Conservation (phyloP, 352 stramenopile species). For the Globisporangium nagaii region DNA sequence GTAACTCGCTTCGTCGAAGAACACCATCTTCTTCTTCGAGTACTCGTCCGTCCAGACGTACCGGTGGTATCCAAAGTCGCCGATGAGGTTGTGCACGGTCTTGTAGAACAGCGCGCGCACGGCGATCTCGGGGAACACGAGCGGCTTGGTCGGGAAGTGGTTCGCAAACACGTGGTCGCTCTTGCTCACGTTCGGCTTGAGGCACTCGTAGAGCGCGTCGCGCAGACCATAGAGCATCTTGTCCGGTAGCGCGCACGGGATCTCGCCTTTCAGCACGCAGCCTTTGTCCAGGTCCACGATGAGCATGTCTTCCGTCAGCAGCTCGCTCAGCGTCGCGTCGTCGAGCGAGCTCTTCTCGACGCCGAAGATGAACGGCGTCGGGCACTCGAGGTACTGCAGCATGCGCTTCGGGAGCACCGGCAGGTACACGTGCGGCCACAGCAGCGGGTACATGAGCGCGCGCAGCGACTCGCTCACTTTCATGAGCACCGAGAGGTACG, state of each 20-base stretch:
- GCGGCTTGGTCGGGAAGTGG: constrained; percentile 56
- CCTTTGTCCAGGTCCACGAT: constrained; percentile 74
- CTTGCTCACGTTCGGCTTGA: constrained; percentile 66
- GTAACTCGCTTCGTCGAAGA: constrained; percentile 86
- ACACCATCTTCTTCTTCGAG: constrained; percentile 67
- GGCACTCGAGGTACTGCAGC: constrained; percentile 82
- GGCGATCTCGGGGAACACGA: constrained; percentile 68
- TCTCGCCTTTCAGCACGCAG: constrained; percentile 40
- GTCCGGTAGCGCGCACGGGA: constrained; percentile 42
- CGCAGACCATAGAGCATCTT: constrained; percentile 41
- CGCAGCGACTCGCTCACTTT: constrained; percentile 73
- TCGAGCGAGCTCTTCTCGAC: constrained; percentile 60
- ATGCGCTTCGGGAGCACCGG: constrained; percentile 72
- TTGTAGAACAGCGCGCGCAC: constrained; percentile 65
- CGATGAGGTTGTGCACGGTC: constrained; percentile 64
- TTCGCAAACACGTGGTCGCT: constrained; percentile 70
- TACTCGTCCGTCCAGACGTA: constrained; percentile 86
- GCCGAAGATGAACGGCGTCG: constrained; percentile 84
- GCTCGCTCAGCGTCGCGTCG: constrained; percentile 38
- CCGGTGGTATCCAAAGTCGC: constrained; percentile 80
- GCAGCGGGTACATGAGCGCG: constrained; percentile 79
- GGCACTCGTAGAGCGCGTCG: constrained; percentile 52
- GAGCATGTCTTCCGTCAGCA: constrained; percentile 57
- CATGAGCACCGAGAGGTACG: constrained; percentile 76
- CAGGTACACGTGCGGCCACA: constrained; percentile 86